These are phyloP conservation scores for Syncephalastrum sp. DNA, from an alignment of 371 early-diverging fungal genomes.

Conservation along the genomic window DNA sequence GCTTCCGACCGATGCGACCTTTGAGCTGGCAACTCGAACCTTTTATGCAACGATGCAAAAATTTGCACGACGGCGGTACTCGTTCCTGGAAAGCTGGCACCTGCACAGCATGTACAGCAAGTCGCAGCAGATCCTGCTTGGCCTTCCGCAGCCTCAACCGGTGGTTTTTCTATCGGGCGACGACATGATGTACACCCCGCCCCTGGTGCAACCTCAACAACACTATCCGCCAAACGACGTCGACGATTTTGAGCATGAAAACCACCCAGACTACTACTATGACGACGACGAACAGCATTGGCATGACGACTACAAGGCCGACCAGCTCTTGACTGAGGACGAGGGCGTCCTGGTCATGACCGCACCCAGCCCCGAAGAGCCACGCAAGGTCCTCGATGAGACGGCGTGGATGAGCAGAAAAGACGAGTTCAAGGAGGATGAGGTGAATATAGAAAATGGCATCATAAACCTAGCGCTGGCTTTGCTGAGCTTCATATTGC, in stretches of 20 bases:
- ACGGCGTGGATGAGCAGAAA: constrained; percentile 13
- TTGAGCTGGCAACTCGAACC: constrained; percentile 39
- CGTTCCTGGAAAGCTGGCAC: constrained; percentile 42
- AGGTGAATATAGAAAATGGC: background rate
- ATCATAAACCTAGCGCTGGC: background rate
- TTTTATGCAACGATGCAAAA: constrained; percentile 49
- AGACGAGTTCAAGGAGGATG: constrained; percentile 1
- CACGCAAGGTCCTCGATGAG: constrained; percentile 13
- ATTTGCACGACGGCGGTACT: constrained; percentile 35
- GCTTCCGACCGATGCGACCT: constrained; percentile 8
- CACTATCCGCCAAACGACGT: constrained; percentile 7
- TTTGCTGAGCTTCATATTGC: background rate
- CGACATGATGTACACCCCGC: constrained; percentile 49
- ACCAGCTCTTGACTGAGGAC: constrained; percentile 4
- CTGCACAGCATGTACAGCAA: constrained; percentile 51
- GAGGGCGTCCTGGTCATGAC: constrained; percentile 21
- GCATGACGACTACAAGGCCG: background rate
- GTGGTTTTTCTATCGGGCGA: constrained; percentile 43
- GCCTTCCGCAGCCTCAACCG: constrained; percentile 33
- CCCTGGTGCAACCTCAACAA: constrained; percentile 24
- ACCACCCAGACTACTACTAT: constrained; percentile 10
- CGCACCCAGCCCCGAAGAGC: constrained; percentile 15
- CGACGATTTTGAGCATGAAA: constrained; percentile 15
- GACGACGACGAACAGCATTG: constrained; percentile 7
- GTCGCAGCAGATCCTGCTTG: constrained; percentile 46